Base-by-base conservation (phyloP, 495 filamentous ascomycete species). In the Hypoxylon subgilvum region DNA sequence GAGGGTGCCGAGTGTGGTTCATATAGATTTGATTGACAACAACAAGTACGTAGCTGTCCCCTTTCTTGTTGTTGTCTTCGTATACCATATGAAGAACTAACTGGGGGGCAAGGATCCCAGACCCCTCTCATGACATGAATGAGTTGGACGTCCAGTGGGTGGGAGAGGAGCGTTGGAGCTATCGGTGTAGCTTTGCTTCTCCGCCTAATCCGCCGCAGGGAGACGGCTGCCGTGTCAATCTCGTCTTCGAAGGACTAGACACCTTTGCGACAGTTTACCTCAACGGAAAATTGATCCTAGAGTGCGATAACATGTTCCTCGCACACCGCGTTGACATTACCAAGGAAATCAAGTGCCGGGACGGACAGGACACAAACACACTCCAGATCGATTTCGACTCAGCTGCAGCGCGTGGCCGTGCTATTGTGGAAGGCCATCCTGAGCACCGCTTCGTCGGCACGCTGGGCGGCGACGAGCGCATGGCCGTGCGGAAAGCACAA, bases 191-290 rank as follows among this genome's bases (percentile, higher is more conserved):
- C 4, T 67, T 72, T 16, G 4, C 48, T 3, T 36, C 14, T 36
- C 12, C 34, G 12, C 12, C n/a, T 14, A 25, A 30, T 19, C 76
- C 80, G 10, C 28, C 25, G 3, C 2, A 36, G 1, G 36, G 12
- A 5, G 32, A 44, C 12, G 56, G 52, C 3, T 46, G 51, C 12
- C 72, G 61, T 22, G 73, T 80, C 6, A 80, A 82, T 12, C 64
- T 92, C 18, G 81, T 82, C 1, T 90, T 91, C 57, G 84, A 88
- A 44, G 89, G 89, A 0, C 70, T 92, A 16, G 89, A 91, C 59
- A 91, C 88, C 0, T 89, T 84, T 73, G 85, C 86, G 2, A 82
- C 74, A 0, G 87, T 90, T 7, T 77, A 69, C n/a, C 73, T 92
- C 7, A 86, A 91, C 57, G 84, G 77, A 2, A 58, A 76, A 12